These are phyloP conservation scores for Sporormia fimetaria DNA, from an alignment of 495 filamentous ascomycete species.

Conservation along the genomic window DNA sequence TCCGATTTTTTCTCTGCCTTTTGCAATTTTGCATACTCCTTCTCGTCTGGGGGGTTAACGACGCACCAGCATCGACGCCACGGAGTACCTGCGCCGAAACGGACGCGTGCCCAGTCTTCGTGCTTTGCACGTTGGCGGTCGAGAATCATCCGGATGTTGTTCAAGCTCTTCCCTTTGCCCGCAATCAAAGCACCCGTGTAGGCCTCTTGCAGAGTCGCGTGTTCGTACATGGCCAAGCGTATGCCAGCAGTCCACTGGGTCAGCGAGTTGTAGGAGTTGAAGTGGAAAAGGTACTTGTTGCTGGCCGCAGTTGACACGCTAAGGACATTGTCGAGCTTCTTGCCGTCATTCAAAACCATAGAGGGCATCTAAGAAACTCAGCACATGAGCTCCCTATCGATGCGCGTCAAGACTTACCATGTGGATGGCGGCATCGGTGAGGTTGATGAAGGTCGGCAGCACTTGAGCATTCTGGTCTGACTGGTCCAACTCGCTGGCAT, in stretches of 20 bases:
- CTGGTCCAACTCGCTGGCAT: conserved; percentile 83
- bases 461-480: conserved; percentile 75
- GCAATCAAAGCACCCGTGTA: conserved; percentile 95
- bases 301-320: conserved; percentile 90
- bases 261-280: conserved; percentile 86
- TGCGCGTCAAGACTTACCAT: conserved; percentile 51
- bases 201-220: conserved; percentile 83
- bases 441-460: conserved; percentile 87
- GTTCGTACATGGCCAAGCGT: conserved; percentile 88
- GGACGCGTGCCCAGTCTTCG: conserved; percentile 90
- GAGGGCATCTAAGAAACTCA: conserved; percentile 76
- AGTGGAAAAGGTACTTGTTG: conserved; percentile 91
- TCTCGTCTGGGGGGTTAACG: conserved; percentile 82
- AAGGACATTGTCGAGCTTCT: conserved; percentile 81
- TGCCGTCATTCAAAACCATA: conserved; percentile 62
- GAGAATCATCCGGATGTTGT: conserved; percentile 79
- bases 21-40: conserved; percentile 70
- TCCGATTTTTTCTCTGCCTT: conserved; percentile 78
- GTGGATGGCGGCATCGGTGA: conserved; percentile 93
- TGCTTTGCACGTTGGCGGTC: conserved; percentile 61
- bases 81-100: conserved; percentile 91
- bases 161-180: conserved; percentile 78
- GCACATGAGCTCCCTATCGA: conserved; percentile 6
- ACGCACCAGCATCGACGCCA: conserved; percentile 98
- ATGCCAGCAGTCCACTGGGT: conserved; percentile 95